phyloP scores from a whole-genome alignment of 441 rosid genomes.

The Corymbia citriodora region DNA sequence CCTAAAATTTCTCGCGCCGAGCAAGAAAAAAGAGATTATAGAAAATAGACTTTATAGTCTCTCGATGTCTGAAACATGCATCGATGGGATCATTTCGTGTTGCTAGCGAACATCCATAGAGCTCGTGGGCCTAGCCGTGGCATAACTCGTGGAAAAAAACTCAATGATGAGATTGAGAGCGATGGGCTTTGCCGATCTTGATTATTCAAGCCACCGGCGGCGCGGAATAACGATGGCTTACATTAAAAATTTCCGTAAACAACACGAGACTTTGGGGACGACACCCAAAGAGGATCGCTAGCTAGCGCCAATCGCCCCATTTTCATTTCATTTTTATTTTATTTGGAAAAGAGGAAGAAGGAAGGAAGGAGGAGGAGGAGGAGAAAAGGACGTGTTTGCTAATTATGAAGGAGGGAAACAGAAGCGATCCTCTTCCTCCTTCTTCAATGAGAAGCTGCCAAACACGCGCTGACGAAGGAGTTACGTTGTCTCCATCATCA shows the following conservation, averaged over 20 bases:
- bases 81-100: background rate
- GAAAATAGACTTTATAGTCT: background rate
- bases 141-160: background rate
- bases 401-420: background rate
- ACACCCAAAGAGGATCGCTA: background rate
- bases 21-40: too few relatives aligned
- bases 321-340: background rate
- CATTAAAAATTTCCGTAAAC: background rate
- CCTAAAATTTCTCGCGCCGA: too few relatives aligned
- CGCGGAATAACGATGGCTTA: background rate
- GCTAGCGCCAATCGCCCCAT: background rate
- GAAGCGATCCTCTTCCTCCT: background rate
- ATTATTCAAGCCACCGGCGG: background rate
- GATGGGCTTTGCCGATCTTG: background rate
- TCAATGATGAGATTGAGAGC: background rate
- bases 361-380: background rate
- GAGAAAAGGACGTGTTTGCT: background rate
- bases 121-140: background rate
- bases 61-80: background rate
- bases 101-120: background rate
- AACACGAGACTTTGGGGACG: background rate
- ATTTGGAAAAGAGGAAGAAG: background rate
- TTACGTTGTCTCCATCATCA: background rate
- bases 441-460: background rate
- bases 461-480: background rate